A percentile compares a stretch with the other conserved stretches of the same genome.
phyloP scores from a whole-genome alignment of 768 basidiomycete genomes.

The Tulasnella calospora region DNA sequence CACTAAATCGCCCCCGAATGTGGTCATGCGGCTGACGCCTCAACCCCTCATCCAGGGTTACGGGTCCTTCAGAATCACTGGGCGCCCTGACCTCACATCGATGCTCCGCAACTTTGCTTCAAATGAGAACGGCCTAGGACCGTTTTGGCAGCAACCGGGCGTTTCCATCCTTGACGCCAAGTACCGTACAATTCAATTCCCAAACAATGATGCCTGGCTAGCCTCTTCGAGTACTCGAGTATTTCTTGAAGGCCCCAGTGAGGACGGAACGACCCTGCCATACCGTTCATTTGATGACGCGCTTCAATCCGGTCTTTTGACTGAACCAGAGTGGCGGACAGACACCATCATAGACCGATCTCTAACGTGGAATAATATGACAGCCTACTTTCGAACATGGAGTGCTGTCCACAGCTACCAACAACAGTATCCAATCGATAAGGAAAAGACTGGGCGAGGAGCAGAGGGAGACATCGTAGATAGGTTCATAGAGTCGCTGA shows the following conservation, averaged over 20 bases:
- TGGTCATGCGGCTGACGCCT: not conserved
- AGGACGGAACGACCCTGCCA: constrained; percentile 5
- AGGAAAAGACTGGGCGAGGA: constrained; percentile 22
- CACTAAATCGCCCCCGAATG: not conserved
- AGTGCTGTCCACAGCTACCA: constrained; percentile 65
- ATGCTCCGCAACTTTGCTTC: constrained; percentile 52
- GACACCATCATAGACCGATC: constrained; percentile 50
- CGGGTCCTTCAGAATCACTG: constrained; percentile 63
- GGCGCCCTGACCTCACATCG: constrained; percentile 53
- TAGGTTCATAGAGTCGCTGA: constrained; percentile 25
- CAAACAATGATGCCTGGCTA: constrained; percentile 31
- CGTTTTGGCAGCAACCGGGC: constrained; percentile 77
- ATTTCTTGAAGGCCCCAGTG: constrained; percentile 39
- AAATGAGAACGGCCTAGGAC: constrained; percentile 43
- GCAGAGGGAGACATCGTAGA: constrained; percentile 31
- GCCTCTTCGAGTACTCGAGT: constrained; percentile 28
- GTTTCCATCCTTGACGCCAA: constrained; percentile 66
- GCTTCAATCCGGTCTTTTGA: not conserved
- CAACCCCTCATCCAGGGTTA: constrained; percentile 38
- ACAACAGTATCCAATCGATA: constrained; percentile 57
- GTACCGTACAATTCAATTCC: constrained; percentile 55
- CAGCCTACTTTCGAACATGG: constrained; percentile 65
- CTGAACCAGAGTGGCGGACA: not conserved
- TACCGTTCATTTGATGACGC: not conserved
- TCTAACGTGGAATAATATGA: constrained; percentile 61